These are phyloP conservation scores for Globisporangium rhizosaccharum DNA, from an alignment of 352 stramenopile genomes.

Conservation along the genomic window DNA sequence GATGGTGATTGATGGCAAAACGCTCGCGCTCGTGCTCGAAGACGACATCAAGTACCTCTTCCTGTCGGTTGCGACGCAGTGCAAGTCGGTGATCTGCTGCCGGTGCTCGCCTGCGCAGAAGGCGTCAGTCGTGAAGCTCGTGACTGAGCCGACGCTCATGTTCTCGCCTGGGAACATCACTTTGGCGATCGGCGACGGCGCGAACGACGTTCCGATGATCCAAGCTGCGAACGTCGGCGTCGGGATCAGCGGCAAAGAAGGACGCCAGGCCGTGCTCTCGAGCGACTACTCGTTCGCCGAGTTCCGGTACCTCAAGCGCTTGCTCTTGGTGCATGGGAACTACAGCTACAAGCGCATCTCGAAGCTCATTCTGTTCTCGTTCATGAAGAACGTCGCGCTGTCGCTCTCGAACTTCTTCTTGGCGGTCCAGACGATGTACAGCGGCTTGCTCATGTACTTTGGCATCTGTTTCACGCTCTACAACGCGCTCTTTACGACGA, in stretches of 20 bases:
- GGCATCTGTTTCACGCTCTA: conserved; percentile 75
- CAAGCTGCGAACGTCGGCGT: conserved; percentile 90
- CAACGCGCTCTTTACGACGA: conserved; percentile 67
- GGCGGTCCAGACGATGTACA: conserved; percentile 73
- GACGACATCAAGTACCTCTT: conserved; percentile 71
- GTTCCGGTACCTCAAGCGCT: conserved; percentile 88
- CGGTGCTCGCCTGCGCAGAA: conserved; percentile 86
- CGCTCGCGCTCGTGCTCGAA: conserved; percentile 60
- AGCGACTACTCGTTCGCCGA: conserved; percentile 92
- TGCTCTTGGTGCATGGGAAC: conserved; percentile 89
- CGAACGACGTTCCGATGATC: conserved; percentile 96
- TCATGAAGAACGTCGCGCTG: conserved; percentile 92
- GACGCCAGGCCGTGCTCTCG: conserved; percentile 90
- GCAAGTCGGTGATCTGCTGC: conserved; percentile 86
- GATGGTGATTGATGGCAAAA: conserved; percentile 82
- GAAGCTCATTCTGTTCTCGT: conserved; percentile 89
- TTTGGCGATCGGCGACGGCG: conserved; percentile 90
- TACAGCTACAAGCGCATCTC: conserved; percentile 90
- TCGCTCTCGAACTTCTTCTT: conserved; percentile 79
- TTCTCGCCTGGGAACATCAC: conserved; percentile 88
- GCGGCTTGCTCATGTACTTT: conserved; percentile 65
- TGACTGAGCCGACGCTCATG: conserved; percentile 70
- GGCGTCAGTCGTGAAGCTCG: conserved; percentile 76
- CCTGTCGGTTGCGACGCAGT: conserved; percentile 57
- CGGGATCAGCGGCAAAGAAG: conserved; percentile 90